Evolutionary conservation across 2,329 filamentous ascomycete species (phyloP), one percentile per base, ranked within the genome.

Genomic region (Didymella exigua): DNA sequence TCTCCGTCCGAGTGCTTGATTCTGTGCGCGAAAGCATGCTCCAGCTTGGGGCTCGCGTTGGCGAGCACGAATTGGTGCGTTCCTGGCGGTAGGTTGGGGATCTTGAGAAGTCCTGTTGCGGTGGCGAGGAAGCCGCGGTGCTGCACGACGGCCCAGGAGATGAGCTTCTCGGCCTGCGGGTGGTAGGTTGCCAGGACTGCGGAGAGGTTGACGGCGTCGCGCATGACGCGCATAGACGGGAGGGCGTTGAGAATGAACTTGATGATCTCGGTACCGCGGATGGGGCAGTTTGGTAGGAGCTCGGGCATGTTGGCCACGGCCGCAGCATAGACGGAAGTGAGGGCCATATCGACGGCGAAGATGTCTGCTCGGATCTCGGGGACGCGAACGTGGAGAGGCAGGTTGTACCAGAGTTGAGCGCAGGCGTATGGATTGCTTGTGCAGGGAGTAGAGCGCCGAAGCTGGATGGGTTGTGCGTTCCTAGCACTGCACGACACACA

Each of bases 41-140:
- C 72, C 3, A 70, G 56, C 24, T 38, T 54, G 2, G 71, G 70
- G 42, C 49, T 60, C 1, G 65, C 66, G 47, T 67, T 72, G 3
- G 69, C 65, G 2, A 75, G 62, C 8, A 75, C 45, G 41, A 74
- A 75, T 50, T 75, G 72, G 47, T 70, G 69, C 1, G 66, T 65
- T 10, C 69, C 67, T 5, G 42, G 36, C 0, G 69, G 63, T 18
- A 75, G 44, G 4, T 62, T 63, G 2, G 70, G 71, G 13, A 75
- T 67, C 21, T 61, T 63, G 38, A 65, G 58, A 1, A 61, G 42
- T 1, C 68, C 67, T 2, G 56, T 61, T 16, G 71, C 68, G 6
- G 66, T 65, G 2, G 66, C 56, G 13, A 75, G 45, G 40, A 65
- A 71, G 30, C 72, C 72, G 19, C 68, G 59, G 54, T 68, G 68